Evolutionary conservation across 2,329 filamentous ascomycete species (phyloP).

Genomic region (Xylaria sp.): DNA sequence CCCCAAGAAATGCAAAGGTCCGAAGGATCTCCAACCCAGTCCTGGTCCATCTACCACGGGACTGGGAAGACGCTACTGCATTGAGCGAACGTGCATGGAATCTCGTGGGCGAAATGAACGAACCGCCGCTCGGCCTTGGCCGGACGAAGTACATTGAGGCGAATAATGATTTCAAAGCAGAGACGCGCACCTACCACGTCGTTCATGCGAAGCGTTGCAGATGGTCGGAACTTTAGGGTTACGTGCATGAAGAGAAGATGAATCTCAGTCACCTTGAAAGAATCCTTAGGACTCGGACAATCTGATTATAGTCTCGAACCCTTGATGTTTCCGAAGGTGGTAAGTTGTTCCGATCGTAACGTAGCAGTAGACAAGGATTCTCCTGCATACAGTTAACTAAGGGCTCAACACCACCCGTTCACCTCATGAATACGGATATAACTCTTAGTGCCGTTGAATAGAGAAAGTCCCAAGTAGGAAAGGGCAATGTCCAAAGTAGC

Average conservation of each 20-base stretch:
- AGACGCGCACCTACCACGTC: background rate
- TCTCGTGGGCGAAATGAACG: conserved; percentile 2
- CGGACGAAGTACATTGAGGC: background rate
- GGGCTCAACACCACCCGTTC: background rate
- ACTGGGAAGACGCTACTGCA: conserved; percentile 33
- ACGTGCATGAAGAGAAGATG: conserved; percentile 3
- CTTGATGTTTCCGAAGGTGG: background rate
- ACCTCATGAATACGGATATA: background rate
- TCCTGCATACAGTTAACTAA: background rate
- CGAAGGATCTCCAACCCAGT: conserved; percentile 31
- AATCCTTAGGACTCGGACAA: conserved; percentile 9
- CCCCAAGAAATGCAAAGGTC: conserved; percentile 5
- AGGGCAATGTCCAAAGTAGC: background rate
- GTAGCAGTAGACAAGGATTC: background rate
- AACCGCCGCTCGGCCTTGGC: background rate
- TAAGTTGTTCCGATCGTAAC: background rate
- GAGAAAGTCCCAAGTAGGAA: background rate
- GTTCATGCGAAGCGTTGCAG: conserved; percentile 1
- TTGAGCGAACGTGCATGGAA: conserved; percentile 15
- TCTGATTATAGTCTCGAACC: background rate
- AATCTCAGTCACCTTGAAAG: background rate
- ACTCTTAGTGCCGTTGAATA: background rate
- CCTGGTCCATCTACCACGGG: conserved; percentile 29
- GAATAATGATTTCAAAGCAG: conserved; percentile 5
- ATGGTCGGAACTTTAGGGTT: background rate